Evolutionary conservation across 441 rosid genomes (phyloP).

Genomic region (Melianthus villosus): DNA sequence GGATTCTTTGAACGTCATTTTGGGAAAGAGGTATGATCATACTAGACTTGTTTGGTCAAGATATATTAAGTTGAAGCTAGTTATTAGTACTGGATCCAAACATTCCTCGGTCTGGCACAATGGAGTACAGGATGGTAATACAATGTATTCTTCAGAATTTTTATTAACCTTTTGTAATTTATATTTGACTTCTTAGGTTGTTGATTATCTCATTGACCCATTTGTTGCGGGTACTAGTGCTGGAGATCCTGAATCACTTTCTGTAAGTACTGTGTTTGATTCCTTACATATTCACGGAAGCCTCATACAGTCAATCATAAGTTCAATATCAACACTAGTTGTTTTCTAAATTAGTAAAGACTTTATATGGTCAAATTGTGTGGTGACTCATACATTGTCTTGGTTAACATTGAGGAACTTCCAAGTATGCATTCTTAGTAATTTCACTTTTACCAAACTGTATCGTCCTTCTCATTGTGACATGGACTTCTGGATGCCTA

Average conservation of each 20-base stretch:
- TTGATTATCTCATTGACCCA: conserved; percentile 87
- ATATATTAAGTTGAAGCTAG: no score
- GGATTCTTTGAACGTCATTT: conserved; percentile 81
- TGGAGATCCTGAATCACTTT: conserved; percentile 76
- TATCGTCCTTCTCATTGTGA: conserved; percentile 1
- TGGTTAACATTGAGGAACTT: no score
- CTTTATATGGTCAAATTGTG: no score
- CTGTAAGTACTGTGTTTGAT: conserved; percentile 41
- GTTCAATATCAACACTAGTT: not conserved
- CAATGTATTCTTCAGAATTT: conserved; percentile 2
- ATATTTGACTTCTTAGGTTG: conserved; percentile 41
- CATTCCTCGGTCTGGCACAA: not conserved
- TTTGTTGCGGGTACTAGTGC: conserved; percentile 90
- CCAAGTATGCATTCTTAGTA: no score
- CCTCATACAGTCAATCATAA: not conserved
- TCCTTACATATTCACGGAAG: not conserved
- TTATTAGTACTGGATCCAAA: no score
- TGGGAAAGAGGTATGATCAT: conserved; percentile 86
- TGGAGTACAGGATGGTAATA: not conserved
- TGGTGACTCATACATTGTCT: no score
- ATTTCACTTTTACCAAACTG: no score
- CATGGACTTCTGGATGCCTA: conserved; percentile 5
- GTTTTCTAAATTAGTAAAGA: not conserved
- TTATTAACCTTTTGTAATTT: not conserved
- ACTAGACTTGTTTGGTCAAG: conserved; percentile 3